These are phyloP conservation scores for Scalesia atractyloides DNA, from an alignment of 129 eudicot species.

Conservation along the genomic window DNA sequence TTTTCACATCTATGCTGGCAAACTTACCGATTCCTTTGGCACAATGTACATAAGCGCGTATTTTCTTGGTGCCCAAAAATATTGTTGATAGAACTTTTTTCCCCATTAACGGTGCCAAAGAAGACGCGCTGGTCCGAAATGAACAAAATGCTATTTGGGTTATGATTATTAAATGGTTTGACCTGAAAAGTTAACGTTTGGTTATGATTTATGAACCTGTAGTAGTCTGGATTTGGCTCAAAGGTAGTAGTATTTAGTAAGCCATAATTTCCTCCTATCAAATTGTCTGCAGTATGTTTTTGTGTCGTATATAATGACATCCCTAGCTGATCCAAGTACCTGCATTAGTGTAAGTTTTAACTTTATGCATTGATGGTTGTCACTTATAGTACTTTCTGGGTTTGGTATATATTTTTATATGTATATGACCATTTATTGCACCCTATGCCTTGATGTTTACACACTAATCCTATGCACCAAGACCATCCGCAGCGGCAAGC, in stretches of 20 bases:
- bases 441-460: background rate
- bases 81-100: constrained; percentile 58
- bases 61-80: constrained; percentile 55
- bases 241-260: constrained; percentile 71
- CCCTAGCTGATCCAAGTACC: constrained; percentile 94
- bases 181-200: constrained; percentile 6
- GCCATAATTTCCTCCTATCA: constrained; percentile 90
- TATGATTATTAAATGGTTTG: background rate
- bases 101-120: constrained; percentile 94
- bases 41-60: constrained; percentile 85
- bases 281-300: constrained; percentile 79
- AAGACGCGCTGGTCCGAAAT: constrained; percentile 64
- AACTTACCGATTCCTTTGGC: constrained; percentile 78
- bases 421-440: background rate
- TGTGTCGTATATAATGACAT: constrained; percentile 51
- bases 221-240: constrained; percentile 88
- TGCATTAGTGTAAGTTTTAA: constrained; percentile 11
- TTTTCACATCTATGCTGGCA: background rate
- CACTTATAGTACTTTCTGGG: background rate
- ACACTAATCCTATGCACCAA: background rate
- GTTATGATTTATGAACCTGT: constrained; percentile 46
- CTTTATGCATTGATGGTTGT: constrained; percentile 1
- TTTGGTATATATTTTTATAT: background rate
- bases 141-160: background rate
- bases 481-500: no score